Percentiles rank a stretch among this genome's conserved stretches.
Conservation (phyloP, 768 basidiomycete genomes). For the Collybia nuda region DNA sequence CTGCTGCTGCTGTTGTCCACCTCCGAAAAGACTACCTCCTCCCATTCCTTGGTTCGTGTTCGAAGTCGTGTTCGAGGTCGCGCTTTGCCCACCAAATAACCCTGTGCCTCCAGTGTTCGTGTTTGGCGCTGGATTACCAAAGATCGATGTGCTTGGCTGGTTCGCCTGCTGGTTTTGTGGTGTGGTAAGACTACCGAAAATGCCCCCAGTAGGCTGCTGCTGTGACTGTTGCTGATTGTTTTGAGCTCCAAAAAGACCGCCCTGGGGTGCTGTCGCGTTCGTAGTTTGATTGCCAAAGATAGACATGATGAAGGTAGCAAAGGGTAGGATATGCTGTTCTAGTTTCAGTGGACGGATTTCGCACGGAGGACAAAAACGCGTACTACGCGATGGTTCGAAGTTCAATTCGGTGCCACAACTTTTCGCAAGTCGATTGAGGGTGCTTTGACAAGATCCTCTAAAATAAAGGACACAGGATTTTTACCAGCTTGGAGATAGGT, state of each 20-base stretch:
- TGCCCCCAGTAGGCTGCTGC: constrained; percentile 22
- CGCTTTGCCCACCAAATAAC: constrained; percentile 11
- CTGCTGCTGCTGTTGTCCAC: constrained; percentile 21
- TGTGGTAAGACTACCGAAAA: constrained; percentile 20
- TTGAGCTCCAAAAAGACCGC: constrained; percentile 24
- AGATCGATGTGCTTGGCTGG: constrained; percentile 10
- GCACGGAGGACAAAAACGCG: too few relatives aligned
- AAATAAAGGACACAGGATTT: too few relatives aligned
- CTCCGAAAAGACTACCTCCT: constrained; percentile 16
- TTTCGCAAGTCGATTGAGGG: too few relatives aligned
- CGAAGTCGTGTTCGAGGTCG: constrained; percentile 9
- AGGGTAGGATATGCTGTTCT: not conserved
- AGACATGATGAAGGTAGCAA: constrained; percentile 9
- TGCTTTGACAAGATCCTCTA: too few relatives aligned
- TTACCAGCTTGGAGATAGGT: too few relatives aligned
- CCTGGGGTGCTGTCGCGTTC: constrained; percentile 13
- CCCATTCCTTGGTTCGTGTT: constrained; percentile 7
- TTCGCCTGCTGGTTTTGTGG: constrained; percentile 10
- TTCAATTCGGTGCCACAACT: too few relatives aligned
- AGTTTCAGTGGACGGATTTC: not conserved
- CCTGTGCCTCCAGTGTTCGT: constrained; percentile 3
- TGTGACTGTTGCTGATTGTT: constrained; percentile 17
- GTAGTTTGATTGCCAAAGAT: constrained; percentile 16
- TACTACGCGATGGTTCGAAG: too few relatives aligned
- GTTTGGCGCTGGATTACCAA: constrained; percentile 10